phyloP scores from a whole-genome alignment of 768 basidiomycete genomes.

The Trametes gibbosa region DNA sequence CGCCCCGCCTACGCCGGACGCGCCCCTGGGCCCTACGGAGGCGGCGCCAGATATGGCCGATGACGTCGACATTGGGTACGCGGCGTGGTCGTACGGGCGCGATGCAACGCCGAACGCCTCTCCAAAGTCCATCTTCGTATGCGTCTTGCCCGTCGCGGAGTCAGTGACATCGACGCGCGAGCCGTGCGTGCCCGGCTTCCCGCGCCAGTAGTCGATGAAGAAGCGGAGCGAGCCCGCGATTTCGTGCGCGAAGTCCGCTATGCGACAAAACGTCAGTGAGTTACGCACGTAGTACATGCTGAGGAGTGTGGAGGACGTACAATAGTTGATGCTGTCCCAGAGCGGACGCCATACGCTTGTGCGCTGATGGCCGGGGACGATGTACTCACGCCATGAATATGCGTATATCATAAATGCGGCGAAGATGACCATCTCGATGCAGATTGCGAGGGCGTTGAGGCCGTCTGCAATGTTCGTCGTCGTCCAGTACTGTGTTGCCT shows the following conservation, averaged over 20 bases:
- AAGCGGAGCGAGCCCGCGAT: slow-evolving; percentile 61
- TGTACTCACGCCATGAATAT: slow-evolving; percentile 71
- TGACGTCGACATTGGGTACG: slow-evolving; percentile 18
- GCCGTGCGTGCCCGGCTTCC: slow-evolving; percentile 29
- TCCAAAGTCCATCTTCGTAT: slow-evolving; percentile 33
- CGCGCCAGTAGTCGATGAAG: slow-evolving; percentile 45
- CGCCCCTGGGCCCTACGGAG: slow-evolving; percentile 11
- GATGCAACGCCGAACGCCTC: slow-evolving; percentile 38
- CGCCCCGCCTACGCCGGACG: slow-evolving; percentile 8
- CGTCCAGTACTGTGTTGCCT: slow-evolving; percentile 83
- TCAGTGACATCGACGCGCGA: slow-evolving; percentile 24
- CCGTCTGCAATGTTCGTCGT: slow-evolving; percentile 82
- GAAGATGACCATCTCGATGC: slow-evolving; percentile 91
- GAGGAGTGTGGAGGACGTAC: slow-evolving; percentile 31
- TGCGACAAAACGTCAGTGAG: slow-evolving; percentile 7
- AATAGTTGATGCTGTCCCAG: slow-evolving; percentile 59
- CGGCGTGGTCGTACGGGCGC: slow-evolving; percentile 15
- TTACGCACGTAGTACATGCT: no score
- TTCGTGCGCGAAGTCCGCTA: slow-evolving; percentile 67
- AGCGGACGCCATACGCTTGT: slow-evolving; percentile 70
- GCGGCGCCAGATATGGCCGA: neutral
- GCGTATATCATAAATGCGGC: slow-evolving; percentile 80
- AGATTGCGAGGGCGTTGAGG: slow-evolving; percentile 75
- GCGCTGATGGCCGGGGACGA: slow-evolving; percentile 35
- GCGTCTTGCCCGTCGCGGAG: slow-evolving; percentile 24